phyloP scores from a whole-genome alignment of 352 stramenopile species.

The Phytophthora capsici region DNA sequence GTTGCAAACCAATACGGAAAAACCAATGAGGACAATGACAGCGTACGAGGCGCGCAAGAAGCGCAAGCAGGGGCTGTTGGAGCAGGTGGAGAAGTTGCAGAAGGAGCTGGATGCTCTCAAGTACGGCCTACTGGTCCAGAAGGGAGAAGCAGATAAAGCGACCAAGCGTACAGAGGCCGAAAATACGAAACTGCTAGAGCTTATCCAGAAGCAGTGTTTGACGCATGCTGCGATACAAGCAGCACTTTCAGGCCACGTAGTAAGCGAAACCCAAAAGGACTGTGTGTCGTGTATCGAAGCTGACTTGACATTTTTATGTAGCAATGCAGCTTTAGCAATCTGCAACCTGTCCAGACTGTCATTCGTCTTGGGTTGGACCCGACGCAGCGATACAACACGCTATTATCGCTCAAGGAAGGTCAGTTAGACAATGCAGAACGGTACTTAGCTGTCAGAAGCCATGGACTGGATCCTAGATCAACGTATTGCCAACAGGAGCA shows the following conservation, averaged over 20 bases:
- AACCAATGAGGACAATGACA: constrained; percentile 12
- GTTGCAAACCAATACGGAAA: too few species aligned
- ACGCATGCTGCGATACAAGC: constrained; percentile 21
- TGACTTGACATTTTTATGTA: not conserved
- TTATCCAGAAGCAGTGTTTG: constrained; percentile 28
- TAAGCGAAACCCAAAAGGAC: constrained; percentile 15
- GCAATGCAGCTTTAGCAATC: constrained; percentile 20
- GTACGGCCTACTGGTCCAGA: constrained; percentile 24
- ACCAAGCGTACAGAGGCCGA: constrained; percentile 1
- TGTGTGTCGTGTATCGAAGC: not conserved
- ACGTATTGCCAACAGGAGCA: constrained; percentile 37
- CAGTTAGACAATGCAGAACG: constrained; percentile 29
- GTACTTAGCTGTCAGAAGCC: constrained; percentile 33
- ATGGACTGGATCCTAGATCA: constrained; percentile 19
- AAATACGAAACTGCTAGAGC: constrained; percentile 21
- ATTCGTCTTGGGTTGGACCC: constrained; percentile 27
- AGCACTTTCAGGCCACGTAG: constrained; percentile 5
- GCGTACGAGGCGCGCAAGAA: constrained; percentile 40
- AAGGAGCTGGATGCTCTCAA: constrained; percentile 38
- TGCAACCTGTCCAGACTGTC: constrained; percentile 22
- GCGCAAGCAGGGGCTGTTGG: constrained; percentile 30
- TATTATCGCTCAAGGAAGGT: constrained; percentile 32
- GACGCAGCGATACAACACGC: constrained; percentile 21
- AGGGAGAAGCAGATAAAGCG: constrained; percentile 17
- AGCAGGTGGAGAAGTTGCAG: constrained; percentile 34